Evolutionary conservation across 2,329 filamentous ascomycete species (phyloP).

Genomic region (Neonectria punicea): DNA sequence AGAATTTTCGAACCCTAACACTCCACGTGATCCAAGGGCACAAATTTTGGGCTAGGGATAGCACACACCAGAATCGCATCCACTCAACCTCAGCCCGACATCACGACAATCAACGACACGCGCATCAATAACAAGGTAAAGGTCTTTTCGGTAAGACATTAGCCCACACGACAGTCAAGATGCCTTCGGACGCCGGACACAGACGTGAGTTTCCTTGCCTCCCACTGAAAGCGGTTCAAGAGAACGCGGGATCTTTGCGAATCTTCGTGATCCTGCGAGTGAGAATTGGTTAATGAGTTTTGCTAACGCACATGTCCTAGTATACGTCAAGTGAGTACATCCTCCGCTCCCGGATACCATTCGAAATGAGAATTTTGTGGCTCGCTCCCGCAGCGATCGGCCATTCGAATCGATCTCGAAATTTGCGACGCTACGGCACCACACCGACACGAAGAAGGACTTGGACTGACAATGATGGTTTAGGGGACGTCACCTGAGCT

Average conservation of each 20-base stretch:
- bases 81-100: slow-evolving; percentile 49
- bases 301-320: slow-evolving; percentile 61
- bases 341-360: slow-evolving; percentile 17
- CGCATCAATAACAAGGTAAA: slow-evolving; percentile 53
- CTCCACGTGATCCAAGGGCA: slow-evolving; percentile 52
- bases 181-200: slow-evolving; percentile 90
- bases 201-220: slow-evolving; percentile 74
- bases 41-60: slow-evolving; percentile 47
- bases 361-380: slow-evolving; percentile 28
- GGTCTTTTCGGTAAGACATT: slow-evolving; percentile 60
- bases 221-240: slow-evolving; percentile 26
- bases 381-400: slow-evolving; percentile 28
- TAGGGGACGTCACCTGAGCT: slow-evolving; percentile 98
- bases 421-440: slow-evolving; percentile 38
- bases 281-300: slow-evolving; percentile 27
- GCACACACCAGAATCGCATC: slow-evolving; percentile 51
- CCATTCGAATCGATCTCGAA: slow-evolving; percentile 39
- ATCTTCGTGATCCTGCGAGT: slow-evolving; percentile 24
- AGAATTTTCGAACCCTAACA: slow-evolving; percentile 42
- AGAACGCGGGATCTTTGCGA: slow-evolving; percentile 14
- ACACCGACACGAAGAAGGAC: slow-evolving; percentile 37
- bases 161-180: slow-evolving; percentile 69
- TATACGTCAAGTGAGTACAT: slow-evolving; percentile 87
- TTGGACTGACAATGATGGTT: slow-evolving; percentile 45
- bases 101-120: slow-evolving; percentile 57